These are phyloP conservation scores for Metarhizium sp. DNA, from an alignment of 2,329 filamentous ascomycete species.

Conservation along the genomic window DNA sequence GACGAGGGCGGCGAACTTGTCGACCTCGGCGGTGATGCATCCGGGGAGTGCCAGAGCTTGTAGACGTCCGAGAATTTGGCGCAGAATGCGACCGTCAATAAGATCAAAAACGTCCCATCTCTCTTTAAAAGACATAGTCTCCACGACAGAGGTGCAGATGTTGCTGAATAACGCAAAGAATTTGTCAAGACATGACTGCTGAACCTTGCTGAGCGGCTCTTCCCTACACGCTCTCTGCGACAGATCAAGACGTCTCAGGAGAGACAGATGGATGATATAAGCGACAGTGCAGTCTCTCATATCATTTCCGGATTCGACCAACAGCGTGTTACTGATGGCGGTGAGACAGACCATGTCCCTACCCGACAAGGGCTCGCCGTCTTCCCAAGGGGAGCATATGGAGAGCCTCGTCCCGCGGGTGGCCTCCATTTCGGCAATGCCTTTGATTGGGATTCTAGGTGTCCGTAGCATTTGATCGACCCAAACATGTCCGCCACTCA, in stretches of 20 bases:
- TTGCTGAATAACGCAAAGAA: constrained; percentile 11
- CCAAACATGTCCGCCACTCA: background rate
- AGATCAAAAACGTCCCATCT: constrained; percentile 23
- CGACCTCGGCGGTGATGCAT: background rate
- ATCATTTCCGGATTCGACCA: background rate
- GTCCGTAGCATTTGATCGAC: background rate
- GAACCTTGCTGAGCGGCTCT: background rate
- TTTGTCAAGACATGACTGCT: background rate
- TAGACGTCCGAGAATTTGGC: constrained; percentile 10
- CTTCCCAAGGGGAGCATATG: constrained; percentile 9
- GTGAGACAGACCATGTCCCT: constrained; percentile 12
- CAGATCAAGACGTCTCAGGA: constrained; percentile 15
- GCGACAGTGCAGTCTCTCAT: constrained; percentile 8
- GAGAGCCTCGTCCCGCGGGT: background rate
- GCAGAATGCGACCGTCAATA: constrained; percentile 21
- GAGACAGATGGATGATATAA: constrained; percentile 16
- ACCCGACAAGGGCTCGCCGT: constrained; percentile 3
- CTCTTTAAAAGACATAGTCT: background rate
- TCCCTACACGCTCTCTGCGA: constrained; percentile 12
- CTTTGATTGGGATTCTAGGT: background rate
- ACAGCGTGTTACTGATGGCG: constrained; percentile 9
- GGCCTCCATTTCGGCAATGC: background rate
- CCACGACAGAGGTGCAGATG: constrained; percentile 12
- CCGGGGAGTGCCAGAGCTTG: background rate
- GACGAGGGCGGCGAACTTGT: background rate